phyloP scores from a whole-genome alignment of 305 asterid genomes.

The Solanum hybrid region DNA sequence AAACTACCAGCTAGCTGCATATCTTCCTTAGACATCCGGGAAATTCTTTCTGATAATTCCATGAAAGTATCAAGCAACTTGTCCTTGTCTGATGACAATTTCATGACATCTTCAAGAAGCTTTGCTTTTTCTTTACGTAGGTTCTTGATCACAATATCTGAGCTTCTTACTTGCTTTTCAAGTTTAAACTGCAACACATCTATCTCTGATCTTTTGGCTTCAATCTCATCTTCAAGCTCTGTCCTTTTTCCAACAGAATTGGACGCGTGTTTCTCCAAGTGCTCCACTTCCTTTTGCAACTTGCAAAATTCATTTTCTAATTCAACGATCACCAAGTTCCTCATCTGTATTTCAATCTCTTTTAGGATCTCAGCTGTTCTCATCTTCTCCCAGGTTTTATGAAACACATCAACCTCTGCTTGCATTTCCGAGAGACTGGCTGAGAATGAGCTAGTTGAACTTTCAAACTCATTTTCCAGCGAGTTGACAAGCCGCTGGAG shows the following conservation, averaged over 20 bases:
- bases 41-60: constrained; percentile 31
- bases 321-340: constrained; percentile 35
- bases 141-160: constrained; percentile 13
- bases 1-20: constrained; percentile 39
- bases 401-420: constrained; percentile 34
- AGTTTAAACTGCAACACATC: constrained; percentile 14
- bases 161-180: neutral
- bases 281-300: constrained; percentile 16
- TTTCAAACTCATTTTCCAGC: constrained; percentile 56
- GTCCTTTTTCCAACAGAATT: neutral
- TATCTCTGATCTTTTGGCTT: constrained; percentile 22
- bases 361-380: constrained; percentile 37
- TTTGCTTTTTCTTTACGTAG: constrained; percentile 15
- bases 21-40: constrained; percentile 34
- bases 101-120: constrained; percentile 9
- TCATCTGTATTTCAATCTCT: constrained; percentile 63
- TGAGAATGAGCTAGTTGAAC: constrained; percentile 51
- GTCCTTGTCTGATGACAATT: constrained; percentile 27
- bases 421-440: constrained; percentile 50
- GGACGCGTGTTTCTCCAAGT: constrained; percentile 14
- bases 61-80: constrained; percentile 24
- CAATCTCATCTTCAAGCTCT: constrained; percentile 21
- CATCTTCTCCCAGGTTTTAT: constrained; percentile 53
- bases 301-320: constrained; percentile 36
- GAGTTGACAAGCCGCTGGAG: constrained; percentile 72